Evolutionary conservation across 768 basidiomycete genomes (phyloP), one percentile per base, ranked within the genome.

Genomic region (Trametes coccinea): DNA sequence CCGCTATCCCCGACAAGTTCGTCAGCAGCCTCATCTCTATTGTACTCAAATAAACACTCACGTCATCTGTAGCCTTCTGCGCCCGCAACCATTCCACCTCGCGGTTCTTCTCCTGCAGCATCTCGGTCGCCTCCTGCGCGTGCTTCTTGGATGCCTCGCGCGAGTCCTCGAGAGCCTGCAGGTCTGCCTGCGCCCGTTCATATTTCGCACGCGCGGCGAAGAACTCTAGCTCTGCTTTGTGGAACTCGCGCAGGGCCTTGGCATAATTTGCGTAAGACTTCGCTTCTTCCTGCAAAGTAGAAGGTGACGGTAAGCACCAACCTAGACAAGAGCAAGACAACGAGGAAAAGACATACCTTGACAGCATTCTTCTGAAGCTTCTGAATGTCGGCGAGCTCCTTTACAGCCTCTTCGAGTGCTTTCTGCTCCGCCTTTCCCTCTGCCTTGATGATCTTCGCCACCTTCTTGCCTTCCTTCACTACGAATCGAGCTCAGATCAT

Each of bases 381-480:
- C 70, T 90, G 89, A n/a, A 92, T 72, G 31, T 84, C 77, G 3
- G 81, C 80, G 22, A 93, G 83, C 63, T 89, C 87, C 56, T 79
- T 80, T 66, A 92, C 79, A 3, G 87, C 84, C 4, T 82, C 76
- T 22, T 76, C 73, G 22, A 94, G 73, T 0, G 88, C 80, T 61
- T 81, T 77, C 70, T 85, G 85, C 73, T 92, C 90, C 1, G 82
- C 78, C 68, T 85, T 86, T 0, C 80, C 87, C 72, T 92, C 92
- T 1, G 78, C 73, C 72, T 82, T 86, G 67, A 93, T 84, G 39
- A 93, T 81, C 69, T 84, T 92, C 6, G 86, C 82, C 39, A 92
- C 74, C 41, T 76, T 79, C 66, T 82, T 85, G 6, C 81, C 80
- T 49, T 89, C 84, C 65, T 81, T 84, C 53, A 73, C 88, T 90